Evolutionary conservation across 768 basidiomycete species (phyloP).

Genomic region (Russula olivacea): DNA sequence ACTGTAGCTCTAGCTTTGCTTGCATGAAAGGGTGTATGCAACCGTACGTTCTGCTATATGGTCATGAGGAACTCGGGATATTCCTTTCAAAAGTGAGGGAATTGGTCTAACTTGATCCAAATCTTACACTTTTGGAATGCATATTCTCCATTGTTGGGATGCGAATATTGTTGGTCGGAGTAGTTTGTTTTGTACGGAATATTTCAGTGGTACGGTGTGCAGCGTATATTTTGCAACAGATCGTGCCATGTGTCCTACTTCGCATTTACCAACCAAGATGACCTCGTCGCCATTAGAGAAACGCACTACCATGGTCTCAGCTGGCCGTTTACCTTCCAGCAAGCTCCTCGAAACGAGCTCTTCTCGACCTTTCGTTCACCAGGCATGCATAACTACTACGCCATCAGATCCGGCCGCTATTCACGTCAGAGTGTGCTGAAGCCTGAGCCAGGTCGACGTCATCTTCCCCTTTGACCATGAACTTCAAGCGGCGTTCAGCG

Average conservation of each 20-base stretch:
- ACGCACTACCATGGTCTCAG: slow-evolving; percentile 19
- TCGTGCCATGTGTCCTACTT: background rate
- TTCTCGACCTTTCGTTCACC: slow-evolving; percentile 23
- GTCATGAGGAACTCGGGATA: too few species aligned
- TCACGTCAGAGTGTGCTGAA: background rate
- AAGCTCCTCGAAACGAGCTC: slow-evolving; percentile 8
- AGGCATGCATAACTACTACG: slow-evolving; percentile 16
- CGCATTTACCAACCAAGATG: background rate
- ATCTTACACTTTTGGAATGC: too few species aligned
- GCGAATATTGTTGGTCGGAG: too few species aligned
- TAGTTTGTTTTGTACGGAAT: too few species aligned
- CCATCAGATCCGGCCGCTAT: background rate
- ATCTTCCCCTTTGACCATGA: slow-evolving; percentile 45
- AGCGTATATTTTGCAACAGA: background rate
- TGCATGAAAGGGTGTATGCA: too few species aligned
- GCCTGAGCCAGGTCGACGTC: slow-evolving; percentile 49
- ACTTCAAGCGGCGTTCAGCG: slow-evolving; percentile 38
- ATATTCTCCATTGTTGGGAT: too few species aligned
- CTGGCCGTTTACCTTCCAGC: slow-evolving; percentile 19
- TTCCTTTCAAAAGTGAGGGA: too few species aligned
- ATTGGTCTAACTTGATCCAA: too few species aligned
- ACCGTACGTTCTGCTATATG: too few species aligned
- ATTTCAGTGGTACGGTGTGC: too few species aligned
- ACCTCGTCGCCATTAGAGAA: slow-evolving; percentile 15
- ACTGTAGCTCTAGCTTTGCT: too few species aligned